These are phyloP conservation scores for Ascochyta fabae DNA, from an alignment of 2,329 filamentous ascomycete species.

Conservation along the genomic window DNA sequence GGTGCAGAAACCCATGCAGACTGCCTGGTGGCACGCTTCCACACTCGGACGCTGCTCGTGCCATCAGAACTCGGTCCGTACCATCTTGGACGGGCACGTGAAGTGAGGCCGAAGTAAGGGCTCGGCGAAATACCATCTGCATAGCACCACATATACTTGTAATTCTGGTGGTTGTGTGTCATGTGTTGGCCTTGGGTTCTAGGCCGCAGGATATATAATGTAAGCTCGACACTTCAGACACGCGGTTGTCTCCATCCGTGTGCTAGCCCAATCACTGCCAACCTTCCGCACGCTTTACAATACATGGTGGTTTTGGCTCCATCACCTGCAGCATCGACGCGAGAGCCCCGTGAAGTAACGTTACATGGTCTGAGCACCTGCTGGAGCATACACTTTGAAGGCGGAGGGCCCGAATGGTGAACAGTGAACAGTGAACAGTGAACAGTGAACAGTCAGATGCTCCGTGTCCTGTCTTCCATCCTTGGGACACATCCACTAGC, in stretches of 20 bases:
- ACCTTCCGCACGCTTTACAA: background rate
- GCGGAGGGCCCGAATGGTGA: background rate
- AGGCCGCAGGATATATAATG: slow-evolving; percentile 6
- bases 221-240: background rate
- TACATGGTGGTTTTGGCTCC: background rate
- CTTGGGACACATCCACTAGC: slow-evolving; percentile 10
- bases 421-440: no score
- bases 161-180: slow-evolving; percentile 14
- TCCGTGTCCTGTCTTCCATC: background rate
- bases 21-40: no score
- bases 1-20: no score
- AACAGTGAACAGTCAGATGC: background rate
- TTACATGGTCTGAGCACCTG: slow-evolving; percentile 17
- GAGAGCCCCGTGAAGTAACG: slow-evolving; percentile 5
- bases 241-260: slow-evolving; percentile 1
- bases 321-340: background rate
- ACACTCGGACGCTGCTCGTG: background rate
- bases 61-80: slow-evolving; percentile 5
- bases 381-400: slow-evolving; percentile 2
- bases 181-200: slow-evolving; percentile 12
- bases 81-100: slow-evolving; percentile 1
- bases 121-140: slow-evolving; percentile 4
- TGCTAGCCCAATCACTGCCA: slow-evolving; percentile 1
- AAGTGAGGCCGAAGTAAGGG: slow-evolving; percentile 8
- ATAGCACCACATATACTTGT: slow-evolving; percentile 7